phyloP scores from a whole-genome alignment of 2,329 filamentous ascomycete genomes.

The Drechslerella dactyloides region DNA sequence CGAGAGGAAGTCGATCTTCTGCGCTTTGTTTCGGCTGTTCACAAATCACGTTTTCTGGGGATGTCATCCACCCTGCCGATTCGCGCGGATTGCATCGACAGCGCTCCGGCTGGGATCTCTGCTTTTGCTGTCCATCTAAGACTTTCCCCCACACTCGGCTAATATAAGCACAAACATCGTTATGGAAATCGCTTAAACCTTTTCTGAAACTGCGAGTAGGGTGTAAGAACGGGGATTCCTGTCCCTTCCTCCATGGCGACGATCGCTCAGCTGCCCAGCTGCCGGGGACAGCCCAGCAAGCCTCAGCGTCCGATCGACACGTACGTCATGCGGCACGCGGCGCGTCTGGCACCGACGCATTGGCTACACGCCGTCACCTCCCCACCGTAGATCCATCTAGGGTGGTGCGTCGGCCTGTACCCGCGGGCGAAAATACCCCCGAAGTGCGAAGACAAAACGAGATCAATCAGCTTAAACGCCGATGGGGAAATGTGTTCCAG shows the following conservation, averaged over 20 bases:
- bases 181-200: constrained; percentile 22
- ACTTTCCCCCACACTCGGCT: background rate
- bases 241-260: constrained; percentile 38
- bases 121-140: constrained; percentile 30
- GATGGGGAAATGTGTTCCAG: constrained; percentile 45
- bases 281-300: constrained; percentile 22
- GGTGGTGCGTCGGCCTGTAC: constrained; percentile 38
- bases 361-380: constrained; percentile 39
- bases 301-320: constrained; percentile 27
- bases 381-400: constrained; percentile 40
- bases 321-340: constrained; percentile 48
- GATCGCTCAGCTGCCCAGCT: constrained; percentile 36
- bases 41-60: constrained; percentile 21
- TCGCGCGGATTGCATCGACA: constrained; percentile 13
- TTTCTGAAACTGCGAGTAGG: constrained; percentile 22
- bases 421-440: constrained; percentile 46
- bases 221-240: constrained; percentile 36
- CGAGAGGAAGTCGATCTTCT: constrained; percentile 28
- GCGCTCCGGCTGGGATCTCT: constrained; percentile 35
- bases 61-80: constrained; percentile 21
- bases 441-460: constrained; percentile 48
- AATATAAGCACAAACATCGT: background rate
- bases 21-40: constrained; percentile 41
- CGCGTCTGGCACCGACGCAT: constrained; percentile 28
- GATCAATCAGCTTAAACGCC: constrained; percentile 50